Conservation (phyloP, 768 basidiomycete genomes). For the Auriculariales sp. region DNA sequence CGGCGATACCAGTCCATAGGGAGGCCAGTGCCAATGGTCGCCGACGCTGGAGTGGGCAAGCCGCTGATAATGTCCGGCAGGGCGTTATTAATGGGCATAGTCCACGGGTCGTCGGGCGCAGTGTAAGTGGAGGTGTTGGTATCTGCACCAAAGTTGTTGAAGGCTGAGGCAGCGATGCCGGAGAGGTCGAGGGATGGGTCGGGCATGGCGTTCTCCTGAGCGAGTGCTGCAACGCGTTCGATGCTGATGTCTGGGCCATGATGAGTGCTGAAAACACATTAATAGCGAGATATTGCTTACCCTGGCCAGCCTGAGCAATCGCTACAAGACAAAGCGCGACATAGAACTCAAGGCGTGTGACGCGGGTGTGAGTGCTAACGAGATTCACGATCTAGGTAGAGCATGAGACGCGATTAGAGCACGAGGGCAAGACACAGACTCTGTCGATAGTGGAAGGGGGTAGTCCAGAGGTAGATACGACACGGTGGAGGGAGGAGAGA, state of each 20-base stretch:
- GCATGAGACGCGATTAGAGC: not conserved
- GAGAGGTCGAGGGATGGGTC: slow-evolving; percentile 56
- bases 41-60: slow-evolving; percentile 9
- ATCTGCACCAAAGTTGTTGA: slow-evolving; percentile 27
- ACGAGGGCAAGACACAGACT: slow-evolving; percentile 28
- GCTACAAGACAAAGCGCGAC: slow-evolving; percentile 81
- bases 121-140: slow-evolving; percentile 22
- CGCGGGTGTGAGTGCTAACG: slow-evolving; percentile 63
- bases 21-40: slow-evolving; percentile 41
- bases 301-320: slow-evolving; percentile 70
- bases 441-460: slow-evolving; percentile 74
- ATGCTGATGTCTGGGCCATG: slow-evolving; percentile 50
- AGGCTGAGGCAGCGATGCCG: slow-evolving; percentile 33
- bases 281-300: slow-evolving; percentile 20
- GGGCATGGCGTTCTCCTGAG: slow-evolving; percentile 65
- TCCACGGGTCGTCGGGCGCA: not conserved
- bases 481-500: slow-evolving; percentile 67
- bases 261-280: not conserved
- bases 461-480: slow-evolving; percentile 61
- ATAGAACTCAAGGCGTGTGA: slow-evolving; percentile 84
- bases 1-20: slow-evolving; percentile 80
- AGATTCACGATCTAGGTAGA: slow-evolving; percentile 67
- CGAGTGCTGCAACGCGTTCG: slow-evolving; percentile 65
- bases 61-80: slow-evolving; percentile 64
- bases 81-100: slow-evolving; percentile 62